These are phyloP conservation scores for Capronia coronata DNA, from an alignment of 2,329 filamentous ascomycete species.

Conservation along the genomic window DNA sequence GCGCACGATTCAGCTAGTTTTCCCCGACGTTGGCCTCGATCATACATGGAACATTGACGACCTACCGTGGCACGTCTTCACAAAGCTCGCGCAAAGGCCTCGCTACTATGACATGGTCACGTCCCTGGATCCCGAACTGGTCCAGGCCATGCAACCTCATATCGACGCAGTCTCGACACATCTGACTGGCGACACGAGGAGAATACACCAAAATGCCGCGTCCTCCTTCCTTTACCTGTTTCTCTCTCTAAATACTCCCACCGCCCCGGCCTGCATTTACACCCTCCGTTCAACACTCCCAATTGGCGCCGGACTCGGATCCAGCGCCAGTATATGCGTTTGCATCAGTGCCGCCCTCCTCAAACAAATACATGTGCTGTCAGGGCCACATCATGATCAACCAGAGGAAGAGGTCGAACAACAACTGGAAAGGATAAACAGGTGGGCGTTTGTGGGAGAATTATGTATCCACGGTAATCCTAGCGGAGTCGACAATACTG, in stretches of 20 bases:
- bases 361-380: constrained; percentile 78
- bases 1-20: constrained; percentile 77
- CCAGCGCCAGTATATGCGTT: constrained; percentile 88
- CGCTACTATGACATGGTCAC: constrained; percentile 89
- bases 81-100: constrained; percentile 78
- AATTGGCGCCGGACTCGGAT: constrained; percentile 83
- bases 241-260: constrained; percentile 72
- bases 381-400: constrained; percentile 87
- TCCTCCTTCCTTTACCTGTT: constrained; percentile 88
- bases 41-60: constrained; percentile 94
- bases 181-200: constrained; percentile 64
- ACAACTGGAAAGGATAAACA: constrained; percentile 91
- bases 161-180: constrained; percentile 63
- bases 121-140: constrained; percentile 71
- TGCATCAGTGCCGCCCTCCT: constrained; percentile 79
- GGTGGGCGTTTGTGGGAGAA: constrained; percentile 95
- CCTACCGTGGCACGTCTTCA: constrained; percentile 79
- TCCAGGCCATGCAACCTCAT: constrained; percentile 73
- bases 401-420: constrained; percentile 77
- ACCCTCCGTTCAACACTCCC: constrained; percentile 90
- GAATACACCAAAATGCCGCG: constrained; percentile 76
- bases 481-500: constrained; percentile 94
- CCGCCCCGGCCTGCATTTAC: constrained; percentile 76
- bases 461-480: constrained; percentile 97
- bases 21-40: constrained; percentile 80